Percentiles rank a stretch among this genome's conserved stretches.
phyloP scores from a whole-genome alignment of 2,329 filamentous ascomycete species.

The Stachybotrys elegans region DNA sequence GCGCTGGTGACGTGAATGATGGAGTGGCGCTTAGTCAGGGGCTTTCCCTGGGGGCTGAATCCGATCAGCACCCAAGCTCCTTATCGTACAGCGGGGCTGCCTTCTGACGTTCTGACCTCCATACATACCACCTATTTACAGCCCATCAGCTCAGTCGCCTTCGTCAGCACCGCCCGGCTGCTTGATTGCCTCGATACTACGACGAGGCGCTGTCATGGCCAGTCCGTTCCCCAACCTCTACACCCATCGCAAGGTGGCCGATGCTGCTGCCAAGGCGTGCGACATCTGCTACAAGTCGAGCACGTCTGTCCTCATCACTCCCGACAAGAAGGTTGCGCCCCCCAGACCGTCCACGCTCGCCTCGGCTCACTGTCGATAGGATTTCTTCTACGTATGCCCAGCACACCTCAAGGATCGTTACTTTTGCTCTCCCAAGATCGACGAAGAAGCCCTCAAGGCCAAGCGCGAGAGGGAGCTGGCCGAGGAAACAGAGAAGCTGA shows the following conservation, averaged over 20 bases:
- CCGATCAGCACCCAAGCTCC: too few relatives aligned
- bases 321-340: constrained; percentile 71
- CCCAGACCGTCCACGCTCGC: neutral
- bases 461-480: constrained; percentile 59
- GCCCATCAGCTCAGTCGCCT: neutral
- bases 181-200: neutral
- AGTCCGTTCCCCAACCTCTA: constrained; percentile 68
- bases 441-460: constrained; percentile 59
- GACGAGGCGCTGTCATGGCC: constrained; percentile 31
- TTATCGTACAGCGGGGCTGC: too few relatives aligned
- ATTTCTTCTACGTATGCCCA: constrained; percentile 89
- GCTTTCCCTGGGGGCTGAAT: too few relatives aligned
- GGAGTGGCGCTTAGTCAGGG: too few relatives aligned
- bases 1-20: too few relatives aligned
- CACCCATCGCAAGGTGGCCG: constrained; percentile 80
- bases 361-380: constrained; percentile 30
- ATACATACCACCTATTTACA: constrained; percentile 6
- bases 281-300: constrained; percentile 89
- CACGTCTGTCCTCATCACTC: constrained; percentile 80
- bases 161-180: neutral
- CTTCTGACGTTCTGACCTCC: too few relatives aligned
- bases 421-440: constrained; percentile 73
- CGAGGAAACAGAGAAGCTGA: constrained; percentile 58
- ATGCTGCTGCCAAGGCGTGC: constrained; percentile 77
- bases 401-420: constrained; percentile 76